Evolutionary conservation across 2,329 filamentous ascomycete species (phyloP), one percentile per base, ranked within the genome.

Genomic region (Aspergillus transmontanensis): DNA sequence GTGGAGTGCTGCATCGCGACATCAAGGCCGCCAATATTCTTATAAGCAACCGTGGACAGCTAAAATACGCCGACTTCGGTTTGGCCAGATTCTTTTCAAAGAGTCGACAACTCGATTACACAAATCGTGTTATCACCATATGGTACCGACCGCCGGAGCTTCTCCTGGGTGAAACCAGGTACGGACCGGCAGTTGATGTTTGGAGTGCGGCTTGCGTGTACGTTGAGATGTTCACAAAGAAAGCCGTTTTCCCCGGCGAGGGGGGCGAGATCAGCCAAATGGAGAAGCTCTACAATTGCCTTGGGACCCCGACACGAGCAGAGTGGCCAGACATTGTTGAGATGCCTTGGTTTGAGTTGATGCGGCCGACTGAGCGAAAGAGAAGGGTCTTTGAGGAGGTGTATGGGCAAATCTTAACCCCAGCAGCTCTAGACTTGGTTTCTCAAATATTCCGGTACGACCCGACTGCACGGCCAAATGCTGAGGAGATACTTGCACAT

Each of bases 11-110:
- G 4, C 95, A 99, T 78, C 91, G 95, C 64, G 95, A 99, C 73
- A 98, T 99, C 81, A 99, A 99, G 79, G 95, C 95, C 1, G 95
- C 95, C 62, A 99, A 99, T 72, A 98, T 98, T 63, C 84, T 99
- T 26, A 92, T 99, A 63, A 96, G 93, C 79, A 96, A 89, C 69
- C 89, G 91, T 11, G 95, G 95, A 6, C 86, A 93, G 62, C 82
- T 99, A 61, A 99, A 98, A 77, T 86, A 97, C 65, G 95, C 95
- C 34, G 95, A 99, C 77, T 99, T 99, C 77, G 95, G 95, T 23
- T 86, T 99, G 16, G 95, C 95, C 14, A 90, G 96, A 43, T 99
- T 99, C 79, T 99, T 97, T 74, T 92, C 93, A 39, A 99, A 99
- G 76, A 89, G 90, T 57, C 89, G 90, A 64, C 92, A 95, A 76